Evolutionary conservation across 2,329 filamentous ascomycete species (phyloP).

Genomic region (Sclerotinia sclerotiorum): DNA sequence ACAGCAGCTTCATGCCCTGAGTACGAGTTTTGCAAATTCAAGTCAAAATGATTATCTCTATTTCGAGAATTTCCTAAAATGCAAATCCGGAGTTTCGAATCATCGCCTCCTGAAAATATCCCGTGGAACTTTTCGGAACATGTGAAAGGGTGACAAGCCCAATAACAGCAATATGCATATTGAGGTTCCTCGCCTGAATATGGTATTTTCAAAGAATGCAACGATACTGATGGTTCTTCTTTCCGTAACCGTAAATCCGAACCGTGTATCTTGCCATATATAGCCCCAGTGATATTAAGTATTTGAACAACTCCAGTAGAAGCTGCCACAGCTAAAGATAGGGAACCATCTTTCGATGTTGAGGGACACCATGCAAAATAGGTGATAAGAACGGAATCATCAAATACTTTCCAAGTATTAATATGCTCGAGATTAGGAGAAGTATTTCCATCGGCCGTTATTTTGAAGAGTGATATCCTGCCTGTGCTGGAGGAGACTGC

Average conservation of each 20-base stretch:
- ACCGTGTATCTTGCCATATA: not conserved
- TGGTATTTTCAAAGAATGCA: slow-evolving; percentile 20
- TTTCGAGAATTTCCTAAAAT: slow-evolving; percentile 6
- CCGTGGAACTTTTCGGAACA: not conserved
- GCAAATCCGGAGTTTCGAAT: slow-evolving; percentile 43
- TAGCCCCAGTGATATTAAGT: slow-evolving; percentile 18
- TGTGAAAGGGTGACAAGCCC: slow-evolving; percentile 13
- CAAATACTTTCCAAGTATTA: slow-evolving; percentile 52
- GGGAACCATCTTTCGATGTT: not conserved
- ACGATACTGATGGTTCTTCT: slow-evolving; percentile 17
- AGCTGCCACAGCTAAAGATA: slow-evolving; percentile 15
- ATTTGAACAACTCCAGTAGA: slow-evolving; percentile 23
- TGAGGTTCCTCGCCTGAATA: slow-evolving; percentile 22
- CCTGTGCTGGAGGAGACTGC: slow-evolving; percentile 79
- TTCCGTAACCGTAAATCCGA: slow-evolving; percentile 5
- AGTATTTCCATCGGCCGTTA: slow-evolving; percentile 38
- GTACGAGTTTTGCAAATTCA: slow-evolving; percentile 29
- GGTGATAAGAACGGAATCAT: slow-evolving; percentile 33
- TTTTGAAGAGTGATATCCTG: slow-evolving; percentile 62
- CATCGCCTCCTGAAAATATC: slow-evolving; percentile 63
- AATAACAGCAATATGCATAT: slow-evolving; percentile 23
- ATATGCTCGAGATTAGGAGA: slow-evolving; percentile 41
- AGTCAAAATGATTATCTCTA: not conserved
- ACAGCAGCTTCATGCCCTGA: slow-evolving; percentile 78
- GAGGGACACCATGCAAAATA: slow-evolving; percentile 30